Evolutionary conservation across 306 rosid genomes (phyloP).

Genomic region (Fragaria nilgerrensis): DNA sequence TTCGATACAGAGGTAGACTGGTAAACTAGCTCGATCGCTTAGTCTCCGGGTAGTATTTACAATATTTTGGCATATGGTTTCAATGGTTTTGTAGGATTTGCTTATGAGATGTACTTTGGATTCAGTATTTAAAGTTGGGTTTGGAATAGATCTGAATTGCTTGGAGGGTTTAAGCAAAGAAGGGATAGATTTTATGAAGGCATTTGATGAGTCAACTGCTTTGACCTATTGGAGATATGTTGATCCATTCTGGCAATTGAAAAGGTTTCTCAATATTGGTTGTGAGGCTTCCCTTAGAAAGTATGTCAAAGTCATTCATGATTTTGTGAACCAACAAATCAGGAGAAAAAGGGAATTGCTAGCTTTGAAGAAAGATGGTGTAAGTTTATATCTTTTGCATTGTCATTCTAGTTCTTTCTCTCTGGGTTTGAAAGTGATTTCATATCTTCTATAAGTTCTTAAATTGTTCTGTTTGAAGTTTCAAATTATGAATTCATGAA

Average conservation of each 20-base stretch:
- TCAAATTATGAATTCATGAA: no score
- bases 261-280: conserved; percentile 61
- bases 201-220: conserved; percentile 69
- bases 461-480: not conserved
- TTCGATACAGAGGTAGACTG: not conserved
- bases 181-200: conserved; percentile 51
- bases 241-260: conserved; percentile 69
- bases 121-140: conserved; percentile 81
- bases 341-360: conserved; percentile 35
- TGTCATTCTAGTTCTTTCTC: not conserved
- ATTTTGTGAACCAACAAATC: conserved; percentile 47
- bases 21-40: no score
- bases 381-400: conserved; percentile 29
- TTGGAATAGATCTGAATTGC: conserved; percentile 73
- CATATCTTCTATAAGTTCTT: not conserved
- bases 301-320: conserved; percentile 42
- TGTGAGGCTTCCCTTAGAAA: conserved; percentile 51
- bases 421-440: not conserved
- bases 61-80: not conserved
- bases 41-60: not conserved
- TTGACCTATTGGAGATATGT: conserved; percentile 49
- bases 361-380: conserved; percentile 35
- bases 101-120: conserved; percentile 70
- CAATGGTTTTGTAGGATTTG: conserved; percentile 41
- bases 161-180: conserved; percentile 57